Evolutionary conservation across 1,284 basidiomycete genomes (phyloP).

Genomic region (Ganoderma boninense): DNA sequence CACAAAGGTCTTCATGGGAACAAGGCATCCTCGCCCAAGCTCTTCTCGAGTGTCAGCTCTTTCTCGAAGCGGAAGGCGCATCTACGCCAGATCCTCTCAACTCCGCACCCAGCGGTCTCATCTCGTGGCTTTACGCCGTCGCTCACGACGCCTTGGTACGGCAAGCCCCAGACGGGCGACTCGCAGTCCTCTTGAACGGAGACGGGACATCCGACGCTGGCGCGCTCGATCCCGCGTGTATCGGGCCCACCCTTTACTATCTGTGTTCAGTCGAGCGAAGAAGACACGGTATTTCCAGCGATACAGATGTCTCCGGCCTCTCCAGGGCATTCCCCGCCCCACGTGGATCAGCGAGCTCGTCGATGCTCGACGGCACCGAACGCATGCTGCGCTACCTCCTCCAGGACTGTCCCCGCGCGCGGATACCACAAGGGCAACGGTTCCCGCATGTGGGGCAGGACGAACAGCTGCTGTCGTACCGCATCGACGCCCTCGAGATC

Average conservation of each 20-base stretch:
- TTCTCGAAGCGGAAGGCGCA: neutral
- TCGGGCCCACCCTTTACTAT: constrained; percentile 13
- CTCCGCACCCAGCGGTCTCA: constrained; percentile 14
- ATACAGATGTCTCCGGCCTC: neutral
- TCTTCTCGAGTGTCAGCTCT: constrained; percentile 32
- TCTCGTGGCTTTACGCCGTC: constrained; percentile 31
- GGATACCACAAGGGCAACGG: neutral
- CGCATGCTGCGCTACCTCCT: constrained; percentile 36
- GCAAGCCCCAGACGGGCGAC: constrained; percentile 34
- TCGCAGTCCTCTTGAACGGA: constrained; percentile 34
- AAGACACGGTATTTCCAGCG: neutral
- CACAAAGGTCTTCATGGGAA: constrained; percentile 38
- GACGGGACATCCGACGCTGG: constrained; percentile 33
- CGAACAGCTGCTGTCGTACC: constrained; percentile 31
- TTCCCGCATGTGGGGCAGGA: neutral
- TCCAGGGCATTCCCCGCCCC: constrained; percentile 7
- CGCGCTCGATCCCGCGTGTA: constrained; percentile 34
- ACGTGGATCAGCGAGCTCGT: constrained; percentile 7
- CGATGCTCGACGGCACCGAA: constrained; percentile 25
- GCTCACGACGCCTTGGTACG: constrained; percentile 36
- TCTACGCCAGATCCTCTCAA: neutral
- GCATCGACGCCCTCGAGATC: constrained; percentile 34
- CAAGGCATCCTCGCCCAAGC: constrained; percentile 38
- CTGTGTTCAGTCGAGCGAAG: neutral
- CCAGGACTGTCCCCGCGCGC: constrained; percentile 30